Base-by-base conservation (phyloP, 2,329 filamentous ascomycete species). In the Phialemoniopsis sp. region DNA sequence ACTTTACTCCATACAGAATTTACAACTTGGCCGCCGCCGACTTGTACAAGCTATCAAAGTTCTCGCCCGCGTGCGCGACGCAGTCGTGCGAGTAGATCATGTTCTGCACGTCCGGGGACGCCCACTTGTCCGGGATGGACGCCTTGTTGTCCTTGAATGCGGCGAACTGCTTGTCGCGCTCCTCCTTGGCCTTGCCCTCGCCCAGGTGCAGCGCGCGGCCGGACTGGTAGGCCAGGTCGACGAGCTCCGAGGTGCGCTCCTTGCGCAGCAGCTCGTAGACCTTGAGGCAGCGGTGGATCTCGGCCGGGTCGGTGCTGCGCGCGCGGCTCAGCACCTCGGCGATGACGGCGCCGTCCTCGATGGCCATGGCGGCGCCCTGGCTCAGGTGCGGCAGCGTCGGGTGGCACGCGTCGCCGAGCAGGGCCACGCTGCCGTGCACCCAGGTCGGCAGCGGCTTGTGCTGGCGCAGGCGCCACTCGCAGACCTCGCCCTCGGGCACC, bases 311-410 rank as follows among this genome's bases (percentile, higher is more conserved):
- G n/a, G 56, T 36, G 29, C 61, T 50, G 32, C 52, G 44, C 45
- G 48, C 4, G 29, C 57, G 56, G 36, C 59, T 58, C 17, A 82
- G 59, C 3, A 71, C 68, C 46, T 76, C 74, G 33, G 73, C 76
- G 14, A 85, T 57, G 3, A 78, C 73, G 5, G 75, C 78, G 2
- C 75, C 80, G 49, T 86, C 82, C 55, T 86, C 82, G 36, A 83
- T 79, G 8, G 80, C 79, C 66, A 82, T 81, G 8, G 81, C 80
- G 10, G 82, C 80, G 29, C 82, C 82, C 59, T 85, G 80, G 33
- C 74, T 79, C 5, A 84, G 67, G 51, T 85, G 80, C 2, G 81
- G 82, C 35, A 85, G 72, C 15, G 80, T 85, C 2, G 80, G 79
- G 52, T 86, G 81, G 55, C 79, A 83, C 3, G 80, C 73, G 51